A percentile compares a stretch with the other conserved stretches of the same genome.
Evolutionary conservation across 2,329 filamentous ascomycete genomes (phyloP).

Genomic region (Cytospora mali): DNA sequence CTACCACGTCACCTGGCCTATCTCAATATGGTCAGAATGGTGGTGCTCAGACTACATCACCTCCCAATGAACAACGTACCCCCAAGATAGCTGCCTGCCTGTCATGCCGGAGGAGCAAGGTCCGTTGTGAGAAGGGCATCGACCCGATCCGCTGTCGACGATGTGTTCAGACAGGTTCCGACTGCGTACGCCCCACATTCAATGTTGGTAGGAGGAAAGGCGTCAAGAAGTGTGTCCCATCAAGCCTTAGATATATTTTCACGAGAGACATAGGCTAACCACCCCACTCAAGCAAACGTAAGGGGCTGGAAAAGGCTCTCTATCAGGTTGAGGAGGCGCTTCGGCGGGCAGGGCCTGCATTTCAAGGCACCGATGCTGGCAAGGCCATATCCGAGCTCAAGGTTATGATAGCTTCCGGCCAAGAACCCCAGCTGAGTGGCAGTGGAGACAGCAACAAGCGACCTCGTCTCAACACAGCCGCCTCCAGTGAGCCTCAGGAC

Average conservation of each 20-base stretch:
- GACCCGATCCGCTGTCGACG: slow-evolving; percentile 60
- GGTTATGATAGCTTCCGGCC: slow-evolving; percentile 41
- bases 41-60: slow-evolving; percentile 16
- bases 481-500: slow-evolving; percentile 36
- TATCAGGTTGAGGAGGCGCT: slow-evolving; percentile 74
- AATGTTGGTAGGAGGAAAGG: slow-evolving; percentile 74
- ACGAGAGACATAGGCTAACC: neutral
- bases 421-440: slow-evolving; percentile 28
- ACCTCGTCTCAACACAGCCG: slow-evolving; percentile 31
- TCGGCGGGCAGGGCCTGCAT: slow-evolving; percentile 51
- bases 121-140: slow-evolving; percentile 63
- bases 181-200: slow-evolving; percentile 72
- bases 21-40: slow-evolving; percentile 21
- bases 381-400: slow-evolving; percentile 49
- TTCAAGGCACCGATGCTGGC: slow-evolving; percentile 47
- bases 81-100: slow-evolving; percentile 58
- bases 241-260: neutral
- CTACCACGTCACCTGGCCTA: slow-evolving; percentile 13
- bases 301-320: slow-evolving; percentile 73
- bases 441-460: slow-evolving; percentile 27
- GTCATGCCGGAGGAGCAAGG: slow-evolving; percentile 68
- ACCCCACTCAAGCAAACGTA: slow-evolving; percentile 62
- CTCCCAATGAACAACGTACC: slow-evolving; percentile 22
- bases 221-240: slow-evolving; percentile 67
- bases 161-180: slow-evolving; percentile 58